Base-by-base conservation (phyloP, 805 yeast species). In the Suhomyces emberorum region DNA sequence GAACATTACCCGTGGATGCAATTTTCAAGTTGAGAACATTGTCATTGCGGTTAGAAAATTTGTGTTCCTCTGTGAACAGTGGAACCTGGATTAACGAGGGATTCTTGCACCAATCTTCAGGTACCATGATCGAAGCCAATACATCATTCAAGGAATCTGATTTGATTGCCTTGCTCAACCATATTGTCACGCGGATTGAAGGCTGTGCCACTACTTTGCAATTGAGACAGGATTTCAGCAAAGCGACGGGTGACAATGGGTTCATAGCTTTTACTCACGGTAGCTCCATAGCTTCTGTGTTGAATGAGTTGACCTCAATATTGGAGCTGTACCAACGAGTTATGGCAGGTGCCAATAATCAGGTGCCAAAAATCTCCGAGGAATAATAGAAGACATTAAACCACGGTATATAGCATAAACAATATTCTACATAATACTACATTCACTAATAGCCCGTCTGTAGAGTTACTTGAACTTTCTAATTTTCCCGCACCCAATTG, bases 111-210 rank as follows among this genome's bases (percentile, higher is more conserved):
- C 44, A 40, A 23, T 49, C 64, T 1, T 57, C 63, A 1, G 55
- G 51, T 3, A 49, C 48, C 18, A 48, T 60, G 35, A 38, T 43
- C 23, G 48, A 52, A 27, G 42, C 39, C 32, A 35, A 48, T 40
- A 39, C 42, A 42, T 45, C 43, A n/a, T 52, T 57, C 38, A 51
- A 55, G 18, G 56, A 52, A 14, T 46, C 46, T 6, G 88, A 81
- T 28, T 52, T 80, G 26, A 56, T 79, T 27, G 64, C 72, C 4
- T 66, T 81, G 29, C 62, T 84, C 42, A 87, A 81, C 39, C 83
- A 79, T 45, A 60, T 81, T 18, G 74, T 83, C 10, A 76, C 88
- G 0, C 70, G 95, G 54, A 65, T 85, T 26, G 95, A 86, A 52
- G 72, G 77, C 35, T 67, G 76, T 41, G 75, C 76, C 11, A 55